Conservation (phyloP, 2,329 filamentous ascomycete genomes). For the Colletotrichum phormii region DNA sequence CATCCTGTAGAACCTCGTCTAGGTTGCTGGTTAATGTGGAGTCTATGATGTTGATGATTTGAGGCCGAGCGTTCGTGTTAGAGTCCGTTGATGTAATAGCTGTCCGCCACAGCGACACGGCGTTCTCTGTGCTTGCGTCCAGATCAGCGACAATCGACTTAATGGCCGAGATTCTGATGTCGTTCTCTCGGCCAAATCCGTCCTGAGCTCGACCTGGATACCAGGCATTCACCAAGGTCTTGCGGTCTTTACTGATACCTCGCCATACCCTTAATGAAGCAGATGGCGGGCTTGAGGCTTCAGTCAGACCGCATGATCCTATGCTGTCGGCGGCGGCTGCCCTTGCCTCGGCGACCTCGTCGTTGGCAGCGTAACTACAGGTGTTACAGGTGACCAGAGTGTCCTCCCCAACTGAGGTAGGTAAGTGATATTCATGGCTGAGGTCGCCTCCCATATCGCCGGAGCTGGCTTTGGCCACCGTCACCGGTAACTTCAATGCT, state of each 20-base stretch:
- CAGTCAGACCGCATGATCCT: conserved; percentile 26
- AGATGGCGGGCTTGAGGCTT: conserved; percentile 41
- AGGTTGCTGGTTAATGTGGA: conserved; percentile 44
- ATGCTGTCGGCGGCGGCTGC: not conserved
- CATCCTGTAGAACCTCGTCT: conserved; percentile 37
- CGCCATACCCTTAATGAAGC: conserved; percentile 63
- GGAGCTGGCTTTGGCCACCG: conserved; percentile 90
- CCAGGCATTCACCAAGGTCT: conserved; percentile 77
- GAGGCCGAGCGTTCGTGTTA: conserved; percentile 7
- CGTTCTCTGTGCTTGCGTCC: conserved; percentile 76
- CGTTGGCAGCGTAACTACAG: conserved; percentile 85
- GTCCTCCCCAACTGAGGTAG: conserved; percentile 85
- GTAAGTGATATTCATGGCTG: conserved; percentile 95
- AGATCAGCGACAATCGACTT: conserved; percentile 75
- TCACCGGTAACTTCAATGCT: conserved; percentile 84
- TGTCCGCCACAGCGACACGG: conserved; percentile 63
- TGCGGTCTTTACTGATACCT: conserved; percentile 75
- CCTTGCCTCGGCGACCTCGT: conserved; percentile 77
- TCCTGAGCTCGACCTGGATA: conserved; percentile 55
- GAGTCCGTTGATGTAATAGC: conserved; percentile 42
- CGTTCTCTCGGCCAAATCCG: conserved; percentile 37
- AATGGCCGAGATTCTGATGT: conserved; percentile 68
- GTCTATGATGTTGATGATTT: conserved; percentile 51
- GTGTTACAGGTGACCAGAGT: conserved; percentile 78
- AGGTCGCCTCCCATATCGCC: conserved; percentile 95